Evolutionary conservation across 164 flowering plant genomes (phyloP).

Genomic region (Cinnamomum chago): DNA sequence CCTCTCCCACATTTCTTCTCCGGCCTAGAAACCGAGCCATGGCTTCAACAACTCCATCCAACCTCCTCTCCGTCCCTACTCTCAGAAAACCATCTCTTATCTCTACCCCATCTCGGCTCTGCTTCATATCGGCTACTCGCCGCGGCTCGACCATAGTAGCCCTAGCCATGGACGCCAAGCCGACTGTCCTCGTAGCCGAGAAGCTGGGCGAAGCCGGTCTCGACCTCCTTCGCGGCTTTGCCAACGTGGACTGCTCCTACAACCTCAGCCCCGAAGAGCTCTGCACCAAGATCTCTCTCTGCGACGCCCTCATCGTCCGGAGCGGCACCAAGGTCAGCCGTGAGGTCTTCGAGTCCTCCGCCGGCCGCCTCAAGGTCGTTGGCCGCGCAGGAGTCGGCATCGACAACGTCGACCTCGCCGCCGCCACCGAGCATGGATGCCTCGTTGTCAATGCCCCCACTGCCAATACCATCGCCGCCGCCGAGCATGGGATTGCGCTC

Average conservation of each 20-base stretch:
- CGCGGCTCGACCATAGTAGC: slow-evolving; percentile 19
- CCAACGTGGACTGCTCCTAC: slow-evolving; percentile 82
- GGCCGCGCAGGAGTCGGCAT: slow-evolving; percentile 94
- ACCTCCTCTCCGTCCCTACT: slow-evolving; percentile 21
- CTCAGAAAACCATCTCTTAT: slow-evolving; percentile 11
- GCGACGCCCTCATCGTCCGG: slow-evolving; percentile 83
- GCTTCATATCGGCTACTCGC: slow-evolving; percentile 17
- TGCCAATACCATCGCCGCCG: slow-evolving; percentile 80
- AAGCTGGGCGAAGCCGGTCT: slow-evolving; percentile 78
- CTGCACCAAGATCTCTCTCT: slow-evolving; percentile 84
- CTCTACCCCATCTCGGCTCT: slow-evolving; percentile 11
- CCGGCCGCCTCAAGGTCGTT: slow-evolving; percentile 74
- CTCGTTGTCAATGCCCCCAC: slow-evolving; percentile 88
- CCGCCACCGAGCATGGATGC: slow-evolving; percentile 83
- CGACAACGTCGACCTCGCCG: slow-evolving; percentile 80
- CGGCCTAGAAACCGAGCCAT: slow-evolving; percentile 4
- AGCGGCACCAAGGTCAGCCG: slow-evolving; percentile 83
- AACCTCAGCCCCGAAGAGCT: slow-evolving; percentile 73
- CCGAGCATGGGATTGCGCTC: slow-evolving; percentile 84
- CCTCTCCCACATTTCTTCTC: too few species aligned
- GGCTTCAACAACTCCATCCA: slow-evolving; percentile 32
- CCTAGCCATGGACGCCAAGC: slow-evolving; percentile 47
- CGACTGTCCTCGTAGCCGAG: slow-evolving; percentile 83
- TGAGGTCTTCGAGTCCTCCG: slow-evolving; percentile 72
- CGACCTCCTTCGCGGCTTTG: slow-evolving; percentile 52